Evolutionary conservation across 1,284 basidiomycete species (phyloP), one percentile per base, ranked within the genome.

Genomic region (Rugosomyces carneus): DNA sequence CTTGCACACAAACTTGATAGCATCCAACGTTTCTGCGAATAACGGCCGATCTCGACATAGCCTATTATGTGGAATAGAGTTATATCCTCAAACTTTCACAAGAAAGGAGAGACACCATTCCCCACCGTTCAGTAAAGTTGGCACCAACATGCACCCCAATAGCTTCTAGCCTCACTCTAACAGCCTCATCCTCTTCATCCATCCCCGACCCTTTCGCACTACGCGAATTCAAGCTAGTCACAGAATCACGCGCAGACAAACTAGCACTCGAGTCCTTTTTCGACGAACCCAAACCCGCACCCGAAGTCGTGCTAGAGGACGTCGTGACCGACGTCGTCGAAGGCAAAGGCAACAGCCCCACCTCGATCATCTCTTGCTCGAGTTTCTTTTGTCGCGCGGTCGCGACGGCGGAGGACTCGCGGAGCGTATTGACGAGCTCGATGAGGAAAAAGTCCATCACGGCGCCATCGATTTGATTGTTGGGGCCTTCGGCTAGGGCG

Each of bases 1-100:
- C 62, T 97, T 97, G 71, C 93, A 97, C 50, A 97, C 76, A 60
- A 96, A 96, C 64, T 97, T 97, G 68, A 97, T 84, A 11, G 81
- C 83, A 56, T 97, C 93, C 7, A 97, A 73, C 1, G 92, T 89
- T 55, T 93, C 86, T 0, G 78, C 66, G 53, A 95, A 88, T 37
- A 89, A 73, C 24, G 81, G 71, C 50, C 84, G 73, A 48, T 91
- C 84, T 23, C 84, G 77, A 57, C 82, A 85, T 49, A 95, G 63
- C 50, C 89, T 93, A 58, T 2, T 29, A 23, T n/a, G 13, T 27
- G 39, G 18, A n/a, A 38, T 34, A 43, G 42, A 34, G 35, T 11
- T 26, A 0, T 6, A 13, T 11, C 2, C 13, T n/a, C n/a, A n/a
- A n/a, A n/a, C n/a, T n/a, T n/a, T n/a, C n/a, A n/a, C n/a, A n/a